Conservation (phyloP, 768 basidiomycete species). For the Strobilomyces dryophilus region DNA sequence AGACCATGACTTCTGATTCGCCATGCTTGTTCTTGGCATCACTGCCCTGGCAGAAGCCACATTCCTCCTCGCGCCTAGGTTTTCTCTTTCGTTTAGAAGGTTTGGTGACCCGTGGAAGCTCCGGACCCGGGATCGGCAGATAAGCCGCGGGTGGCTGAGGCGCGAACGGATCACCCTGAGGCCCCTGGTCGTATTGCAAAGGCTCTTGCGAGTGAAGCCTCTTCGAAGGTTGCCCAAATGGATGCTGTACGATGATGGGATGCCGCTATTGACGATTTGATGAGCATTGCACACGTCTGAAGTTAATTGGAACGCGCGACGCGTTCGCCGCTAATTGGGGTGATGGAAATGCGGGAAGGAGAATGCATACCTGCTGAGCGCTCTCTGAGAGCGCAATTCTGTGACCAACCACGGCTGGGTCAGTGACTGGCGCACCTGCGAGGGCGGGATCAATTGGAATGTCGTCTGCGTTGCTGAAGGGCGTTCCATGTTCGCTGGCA, state of each 20-base stretch:
- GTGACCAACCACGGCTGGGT: constrained; percentile 45
- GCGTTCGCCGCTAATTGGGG: constrained; percentile 42
- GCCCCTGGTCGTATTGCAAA: constrained; percentile 64
- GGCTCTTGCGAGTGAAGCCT: constrained; percentile 30
- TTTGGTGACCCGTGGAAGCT: constrained; percentile 40
- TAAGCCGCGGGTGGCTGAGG: constrained; percentile 54
- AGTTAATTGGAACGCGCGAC: constrained; percentile 60
- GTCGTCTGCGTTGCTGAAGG: constrained; percentile 53
- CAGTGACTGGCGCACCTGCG: constrained; percentile 42
- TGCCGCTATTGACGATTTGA: constrained; percentile 21
- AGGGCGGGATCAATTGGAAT: constrained; percentile 84
- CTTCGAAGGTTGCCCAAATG: constrained; percentile 9
- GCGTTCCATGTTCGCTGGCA: constrained; percentile 57
- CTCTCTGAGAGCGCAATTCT: constrained; percentile 11
- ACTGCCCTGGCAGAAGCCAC: constrained; percentile 75
- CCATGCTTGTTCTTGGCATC: constrained; percentile 54
- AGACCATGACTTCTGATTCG: constrained; percentile 64
- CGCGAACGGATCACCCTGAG: constrained; percentile 81
- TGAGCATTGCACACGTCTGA: constrained; percentile 21
- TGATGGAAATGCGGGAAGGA: constrained; percentile 15
- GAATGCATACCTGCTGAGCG: constrained; percentile 36
- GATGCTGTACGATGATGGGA: constrained; percentile 30
- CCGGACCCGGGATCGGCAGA: constrained; percentile 44
- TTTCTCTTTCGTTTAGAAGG: constrained; percentile 44
- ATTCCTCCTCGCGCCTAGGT: constrained; percentile 55